Percentiles rank a stretch among this genome's conserved stretches.
Conservation (phyloP, 495 filamentous ascomycete species). For the Aspergillus indologenus region DNA sequence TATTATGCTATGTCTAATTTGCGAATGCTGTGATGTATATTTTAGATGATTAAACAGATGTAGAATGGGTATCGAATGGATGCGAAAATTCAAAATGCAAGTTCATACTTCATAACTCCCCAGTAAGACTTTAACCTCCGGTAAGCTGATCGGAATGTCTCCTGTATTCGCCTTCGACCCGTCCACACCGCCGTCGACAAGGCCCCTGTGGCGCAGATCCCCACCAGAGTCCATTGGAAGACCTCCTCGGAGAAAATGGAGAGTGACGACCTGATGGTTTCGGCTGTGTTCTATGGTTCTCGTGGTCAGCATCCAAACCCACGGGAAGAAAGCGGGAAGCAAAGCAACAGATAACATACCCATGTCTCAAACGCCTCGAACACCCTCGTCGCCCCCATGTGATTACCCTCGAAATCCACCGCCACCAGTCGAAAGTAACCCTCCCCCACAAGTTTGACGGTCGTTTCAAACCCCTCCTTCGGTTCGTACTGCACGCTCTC, state of each 20-base stretch:
- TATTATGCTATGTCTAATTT: not conserved
- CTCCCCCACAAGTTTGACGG: not conserved
- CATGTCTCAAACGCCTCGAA: slow-evolving; percentile 1
- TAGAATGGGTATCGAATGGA: not conserved
- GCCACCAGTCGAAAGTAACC: slow-evolving; percentile 5
- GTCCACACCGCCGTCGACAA: not conserved
- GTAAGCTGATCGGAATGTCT: not conserved
- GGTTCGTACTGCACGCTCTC: slow-evolving; percentile 10
- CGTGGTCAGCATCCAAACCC: not conserved
- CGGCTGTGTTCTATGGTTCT: not conserved
- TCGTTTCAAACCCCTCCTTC: slow-evolving; percentile 13
- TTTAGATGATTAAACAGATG: not conserved
- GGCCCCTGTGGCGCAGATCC: not conserved
- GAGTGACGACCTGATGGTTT: not conserved
- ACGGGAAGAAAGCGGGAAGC: too few species aligned
- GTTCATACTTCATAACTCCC: not conserved
- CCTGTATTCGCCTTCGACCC: not conserved
- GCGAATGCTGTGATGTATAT: not conserved
- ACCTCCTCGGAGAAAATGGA: slow-evolving; percentile 1
- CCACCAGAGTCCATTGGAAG: slow-evolving; percentile 4
- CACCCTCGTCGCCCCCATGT: not conserved
- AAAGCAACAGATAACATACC: not conserved
- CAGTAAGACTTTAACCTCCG: not conserved
- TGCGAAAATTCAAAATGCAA: not conserved
- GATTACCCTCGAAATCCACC: slow-evolving; percentile 3